Conservation (phyloP, 768 basidiomycete species). For the Amylocystis lapponica region DNA sequence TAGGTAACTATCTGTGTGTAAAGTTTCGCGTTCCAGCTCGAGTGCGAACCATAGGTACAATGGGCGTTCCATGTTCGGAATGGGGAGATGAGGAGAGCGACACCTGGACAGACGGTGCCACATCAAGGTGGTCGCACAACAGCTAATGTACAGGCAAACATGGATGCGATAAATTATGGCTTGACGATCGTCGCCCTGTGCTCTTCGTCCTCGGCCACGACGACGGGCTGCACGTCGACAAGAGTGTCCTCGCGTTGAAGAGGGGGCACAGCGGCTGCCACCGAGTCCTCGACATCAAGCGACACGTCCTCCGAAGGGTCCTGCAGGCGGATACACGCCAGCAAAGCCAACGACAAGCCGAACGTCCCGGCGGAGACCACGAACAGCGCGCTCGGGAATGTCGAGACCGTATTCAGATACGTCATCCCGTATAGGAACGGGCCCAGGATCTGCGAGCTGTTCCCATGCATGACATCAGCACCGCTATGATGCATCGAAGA, state of each 20-base stretch:
- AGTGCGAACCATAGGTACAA: no score
- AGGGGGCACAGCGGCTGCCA: background rate
- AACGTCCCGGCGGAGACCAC: slow-evolving; percentile 42
- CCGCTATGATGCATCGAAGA: no score
- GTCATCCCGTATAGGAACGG: slow-evolving; percentile 70
- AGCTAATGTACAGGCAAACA: no score
- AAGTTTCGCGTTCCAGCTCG: no score
- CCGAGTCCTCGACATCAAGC: slow-evolving; percentile 15
- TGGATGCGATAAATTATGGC: background rate
- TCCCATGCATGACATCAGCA: background rate
- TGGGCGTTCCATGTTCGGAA: no score
- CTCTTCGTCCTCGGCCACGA: slow-evolving; percentile 11
- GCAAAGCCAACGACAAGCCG: slow-evolving; percentile 36
- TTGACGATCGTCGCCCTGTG: slow-evolving; percentile 4
- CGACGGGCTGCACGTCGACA: slow-evolving; percentile 8
- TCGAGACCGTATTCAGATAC: slow-evolving; percentile 65
- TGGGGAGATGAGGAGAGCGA: no score
- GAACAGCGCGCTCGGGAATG: slow-evolving; percentile 67
- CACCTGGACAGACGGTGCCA: no score
- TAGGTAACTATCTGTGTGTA: no score
- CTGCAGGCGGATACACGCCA: slow-evolving; percentile 43
- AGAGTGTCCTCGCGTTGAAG: slow-evolving; percentile 12
- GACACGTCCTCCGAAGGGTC: background rate
- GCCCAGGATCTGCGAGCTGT: slow-evolving; percentile 61
- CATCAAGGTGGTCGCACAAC: no score